These are phyloP conservation scores for Tillandsia fasciculata DNA, from an alignment of 176 grass and related monocot species.

Conservation along the genomic window DNA sequence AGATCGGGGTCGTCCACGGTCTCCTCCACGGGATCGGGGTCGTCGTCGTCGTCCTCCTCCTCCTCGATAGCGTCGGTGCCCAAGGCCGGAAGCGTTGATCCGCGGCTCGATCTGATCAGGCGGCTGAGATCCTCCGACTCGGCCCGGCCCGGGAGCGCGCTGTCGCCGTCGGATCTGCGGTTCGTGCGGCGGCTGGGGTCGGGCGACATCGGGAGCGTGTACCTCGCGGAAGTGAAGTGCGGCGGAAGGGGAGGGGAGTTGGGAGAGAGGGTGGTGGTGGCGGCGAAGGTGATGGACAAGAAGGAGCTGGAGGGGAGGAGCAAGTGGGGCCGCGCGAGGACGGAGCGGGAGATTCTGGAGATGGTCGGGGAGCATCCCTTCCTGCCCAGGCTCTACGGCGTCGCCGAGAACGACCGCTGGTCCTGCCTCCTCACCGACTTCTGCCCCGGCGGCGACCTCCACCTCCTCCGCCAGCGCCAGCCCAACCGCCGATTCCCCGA, in stretches of 20 bases:
- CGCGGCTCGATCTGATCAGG: not conserved
- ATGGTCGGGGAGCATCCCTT: constrained; percentile 71
- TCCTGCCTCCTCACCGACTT: constrained; percentile 98
- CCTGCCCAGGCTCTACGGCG: constrained; percentile 65
- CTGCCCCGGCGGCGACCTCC: constrained; percentile 97
- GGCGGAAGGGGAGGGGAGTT: not conserved
- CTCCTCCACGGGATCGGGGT: constrained; percentile 41
- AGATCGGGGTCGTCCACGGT: constrained; percentile 72
- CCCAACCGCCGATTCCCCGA: constrained; percentile 63
- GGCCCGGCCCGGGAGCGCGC: not conserved
- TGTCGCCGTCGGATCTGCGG: constrained; percentile 61
- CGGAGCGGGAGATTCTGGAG: constrained; percentile 95
- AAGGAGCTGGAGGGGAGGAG: constrained; percentile 73
- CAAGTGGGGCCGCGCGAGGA: constrained; percentile 75
- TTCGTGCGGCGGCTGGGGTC: constrained; percentile 70
- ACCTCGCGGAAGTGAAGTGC: constrained; percentile 67
- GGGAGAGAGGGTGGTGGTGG: constrained; percentile 34
- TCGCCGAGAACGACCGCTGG: constrained; percentile 72
- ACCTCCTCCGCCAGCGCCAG: constrained; percentile 92
- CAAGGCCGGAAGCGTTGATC: not conserved
- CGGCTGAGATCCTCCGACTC: constrained; percentile 19
- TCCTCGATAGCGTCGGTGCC: constrained; percentile 18
- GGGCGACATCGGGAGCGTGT: constrained; percentile 92
- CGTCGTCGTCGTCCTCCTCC: constrained; percentile 61
- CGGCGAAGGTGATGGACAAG: constrained; percentile 91